These are phyloP conservation scores for Eimeria sp. DNA, from an alignment of 169 alveolate species.

Conservation along the genomic window DNA sequence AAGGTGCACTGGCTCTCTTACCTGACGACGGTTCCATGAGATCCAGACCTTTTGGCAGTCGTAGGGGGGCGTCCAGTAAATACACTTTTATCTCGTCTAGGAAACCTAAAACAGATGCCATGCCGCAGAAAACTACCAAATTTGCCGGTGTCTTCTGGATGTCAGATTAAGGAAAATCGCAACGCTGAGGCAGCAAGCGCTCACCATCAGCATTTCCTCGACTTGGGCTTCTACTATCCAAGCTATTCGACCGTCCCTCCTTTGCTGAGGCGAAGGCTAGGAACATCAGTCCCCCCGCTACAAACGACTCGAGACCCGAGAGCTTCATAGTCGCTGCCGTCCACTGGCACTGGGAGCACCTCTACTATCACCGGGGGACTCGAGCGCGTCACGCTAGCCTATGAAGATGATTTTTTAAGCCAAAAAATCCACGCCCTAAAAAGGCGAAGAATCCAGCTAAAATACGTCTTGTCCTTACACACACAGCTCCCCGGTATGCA, in stretches of 20 bases:
- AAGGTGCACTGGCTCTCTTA: background rate
- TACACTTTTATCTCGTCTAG: conserved; percentile 44
- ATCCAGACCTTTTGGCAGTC: conserved; percentile 26
- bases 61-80: background rate
- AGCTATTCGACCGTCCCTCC: background rate
- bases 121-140: background rate
- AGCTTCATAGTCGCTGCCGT: conserved; percentile 48
- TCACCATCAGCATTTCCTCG: conserved; percentile 30
- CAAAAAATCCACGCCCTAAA: background rate
- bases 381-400: background rate
- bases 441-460: background rate
- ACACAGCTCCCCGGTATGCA: background rate
- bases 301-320: background rate
- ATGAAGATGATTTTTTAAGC: background rate
- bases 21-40: conserved; percentile 60
- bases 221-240: background rate
- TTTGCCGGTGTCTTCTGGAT: background rate
- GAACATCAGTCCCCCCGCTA: background rate
- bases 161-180: background rate
- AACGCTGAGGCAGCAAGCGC: background rate
- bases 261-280: conserved; percentile 18
- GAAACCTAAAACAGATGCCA: background rate
- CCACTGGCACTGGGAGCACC: background rate
- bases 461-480: background rate
- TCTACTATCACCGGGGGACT: background rate